Conservation (phyloP, 805 yeast genomes). For the Ogataea naganishii region DNA sequence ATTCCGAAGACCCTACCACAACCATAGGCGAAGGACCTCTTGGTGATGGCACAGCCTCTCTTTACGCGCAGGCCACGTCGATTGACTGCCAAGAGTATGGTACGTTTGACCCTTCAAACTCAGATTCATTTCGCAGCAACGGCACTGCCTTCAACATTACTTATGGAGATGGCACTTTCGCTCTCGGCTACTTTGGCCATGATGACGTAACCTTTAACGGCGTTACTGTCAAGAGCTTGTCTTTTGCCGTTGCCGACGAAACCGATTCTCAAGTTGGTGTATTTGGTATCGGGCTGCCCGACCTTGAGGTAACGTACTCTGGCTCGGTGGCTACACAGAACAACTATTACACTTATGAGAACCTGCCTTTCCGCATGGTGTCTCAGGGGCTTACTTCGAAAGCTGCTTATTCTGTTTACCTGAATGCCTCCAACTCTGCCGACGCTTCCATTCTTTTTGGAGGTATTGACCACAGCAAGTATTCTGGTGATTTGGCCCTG, state of each 20-base stretch:
- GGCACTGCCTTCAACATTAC: constrained; percentile 31
- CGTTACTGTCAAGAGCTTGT: constrained; percentile 36
- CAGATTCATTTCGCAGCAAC: constrained; percentile 31
- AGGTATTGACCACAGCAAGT: constrained; percentile 60
- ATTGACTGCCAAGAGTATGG: constrained; percentile 38
- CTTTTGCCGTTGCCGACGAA: constrained; percentile 67
- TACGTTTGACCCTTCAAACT: constrained; percentile 33
- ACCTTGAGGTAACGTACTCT: constrained; percentile 55
- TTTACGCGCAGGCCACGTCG: constrained; percentile 13
- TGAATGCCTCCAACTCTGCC: constrained; percentile 33
- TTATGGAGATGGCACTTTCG: constrained; percentile 42
- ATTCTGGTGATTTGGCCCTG: constrained; percentile 39
- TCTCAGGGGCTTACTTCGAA: constrained; percentile 46
- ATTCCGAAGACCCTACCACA: constrained; percentile 2
- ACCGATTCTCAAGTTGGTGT: constrained; percentile 65
- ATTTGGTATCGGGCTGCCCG: constrained; percentile 63
- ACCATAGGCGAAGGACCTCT: constrained; percentile 1
- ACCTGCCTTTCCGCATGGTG: constrained; percentile 57
- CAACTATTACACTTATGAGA: constrained; percentile 44
- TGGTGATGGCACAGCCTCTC: constrained; percentile 1
- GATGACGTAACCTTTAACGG: constrained; percentile 52
- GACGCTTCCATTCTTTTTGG: constrained; percentile 62
- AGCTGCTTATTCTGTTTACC: constrained; percentile 53
- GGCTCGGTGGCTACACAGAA: constrained; percentile 8
- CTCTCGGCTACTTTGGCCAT: constrained; percentile 48